These are phyloP conservation scores for Xylaria sp. DNA, from an alignment of 2,329 filamentous ascomycete genomes.

Conservation along the genomic window DNA sequence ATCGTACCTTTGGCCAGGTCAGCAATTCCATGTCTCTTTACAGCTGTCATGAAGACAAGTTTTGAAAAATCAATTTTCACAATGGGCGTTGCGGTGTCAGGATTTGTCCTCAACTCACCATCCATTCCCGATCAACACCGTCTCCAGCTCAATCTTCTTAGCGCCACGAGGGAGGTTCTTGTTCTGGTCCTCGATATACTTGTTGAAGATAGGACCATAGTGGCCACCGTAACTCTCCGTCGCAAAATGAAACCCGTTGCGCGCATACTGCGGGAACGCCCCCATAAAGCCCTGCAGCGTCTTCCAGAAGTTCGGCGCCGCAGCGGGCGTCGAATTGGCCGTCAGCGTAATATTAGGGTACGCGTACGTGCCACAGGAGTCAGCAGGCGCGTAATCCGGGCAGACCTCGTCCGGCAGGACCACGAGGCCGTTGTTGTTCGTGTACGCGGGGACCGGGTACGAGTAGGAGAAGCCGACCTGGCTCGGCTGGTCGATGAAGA, in stretches of 20 bases:
- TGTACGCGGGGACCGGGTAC: conserved; percentile 48
- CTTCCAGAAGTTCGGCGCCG: conserved; percentile 70
- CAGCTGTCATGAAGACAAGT: neutral
- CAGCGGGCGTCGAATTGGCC: conserved; percentile 62
- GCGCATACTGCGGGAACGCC: conserved; percentile 64
- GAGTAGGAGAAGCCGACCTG: conserved; percentile 67
- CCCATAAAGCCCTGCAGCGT: conserved; percentile 72
- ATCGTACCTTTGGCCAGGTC: conserved; percentile 57
- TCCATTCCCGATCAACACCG: conserved; percentile 67
- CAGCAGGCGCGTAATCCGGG: conserved; percentile 58
- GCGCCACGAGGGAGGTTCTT: conserved; percentile 55
- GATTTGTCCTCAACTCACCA: conserved; percentile 48
- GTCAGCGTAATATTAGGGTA: conserved; percentile 60
- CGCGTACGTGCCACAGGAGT: conserved; percentile 66
- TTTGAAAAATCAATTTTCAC: neutral
- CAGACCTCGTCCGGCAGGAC: conserved; percentile 59
- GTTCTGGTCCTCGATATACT: conserved; percentile 61
- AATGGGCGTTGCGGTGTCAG: neutral
- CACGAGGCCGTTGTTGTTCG: conserved; percentile 51
- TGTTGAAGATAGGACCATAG: conserved; percentile 66
- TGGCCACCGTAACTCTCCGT: conserved; percentile 69
- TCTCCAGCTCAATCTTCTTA: conserved; percentile 60
- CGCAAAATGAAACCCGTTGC: conserved; percentile 64
- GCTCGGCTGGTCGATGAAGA: conserved; percentile 72
- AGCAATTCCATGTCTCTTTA: conserved; percentile 6